phyloP scores from a whole-genome alignment of 805 yeast species.

The Maudiozyma serrabonitensis region DNA sequence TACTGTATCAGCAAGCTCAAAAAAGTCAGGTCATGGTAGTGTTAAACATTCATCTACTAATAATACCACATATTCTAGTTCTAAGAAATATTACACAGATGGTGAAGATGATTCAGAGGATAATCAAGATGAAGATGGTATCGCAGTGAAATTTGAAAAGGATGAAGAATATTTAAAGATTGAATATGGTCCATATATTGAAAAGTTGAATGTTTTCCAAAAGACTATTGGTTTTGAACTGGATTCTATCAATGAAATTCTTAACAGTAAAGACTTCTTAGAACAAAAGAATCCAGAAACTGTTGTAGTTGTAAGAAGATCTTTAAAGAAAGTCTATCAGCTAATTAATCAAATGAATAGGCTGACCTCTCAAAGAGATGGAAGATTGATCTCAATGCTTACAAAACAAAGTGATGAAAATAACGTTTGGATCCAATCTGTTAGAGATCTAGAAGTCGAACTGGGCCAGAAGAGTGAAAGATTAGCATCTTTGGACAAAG shows the following conservation, averaged over 20 bases:
- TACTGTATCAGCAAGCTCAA: background rate
- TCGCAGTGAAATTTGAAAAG: conserved; percentile 17
- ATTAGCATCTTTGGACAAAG: conserved; percentile 52
- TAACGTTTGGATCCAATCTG: conserved; percentile 65
- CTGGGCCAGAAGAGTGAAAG: conserved; percentile 51
- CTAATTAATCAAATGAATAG: conserved; percentile 22
- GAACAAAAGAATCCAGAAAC: conserved; percentile 14
- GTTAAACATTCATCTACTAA: background rate
- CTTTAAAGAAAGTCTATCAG: conserved; percentile 20
- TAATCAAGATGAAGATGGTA: conserved; percentile 15
- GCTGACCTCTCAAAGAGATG: conserved; percentile 32
- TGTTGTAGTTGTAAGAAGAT: conserved; percentile 19
- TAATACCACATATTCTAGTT: conserved; percentile 15
- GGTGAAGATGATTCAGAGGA: conserved; percentile 29
- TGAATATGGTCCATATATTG: conserved; percentile 34
- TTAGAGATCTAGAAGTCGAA: conserved; percentile 60
- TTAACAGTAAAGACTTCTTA: conserved; percentile 13
- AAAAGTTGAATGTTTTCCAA: conserved; percentile 40
- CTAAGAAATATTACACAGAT: conserved; percentile 31
- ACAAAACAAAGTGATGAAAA: conserved; percentile 62
- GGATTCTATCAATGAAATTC: conserved; percentile 38
- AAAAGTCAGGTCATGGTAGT: background rate
- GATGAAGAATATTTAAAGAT: conserved; percentile 24
- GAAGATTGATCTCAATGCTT: conserved; percentile 35
- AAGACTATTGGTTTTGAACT: conserved; percentile 42